Percentiles rank a stretch among this genome's conserved stretches.
These are phyloP conservation scores for Phallus indusiatus DNA, from an alignment of 768 basidiomycete species.

Conservation along the genomic window DNA sequence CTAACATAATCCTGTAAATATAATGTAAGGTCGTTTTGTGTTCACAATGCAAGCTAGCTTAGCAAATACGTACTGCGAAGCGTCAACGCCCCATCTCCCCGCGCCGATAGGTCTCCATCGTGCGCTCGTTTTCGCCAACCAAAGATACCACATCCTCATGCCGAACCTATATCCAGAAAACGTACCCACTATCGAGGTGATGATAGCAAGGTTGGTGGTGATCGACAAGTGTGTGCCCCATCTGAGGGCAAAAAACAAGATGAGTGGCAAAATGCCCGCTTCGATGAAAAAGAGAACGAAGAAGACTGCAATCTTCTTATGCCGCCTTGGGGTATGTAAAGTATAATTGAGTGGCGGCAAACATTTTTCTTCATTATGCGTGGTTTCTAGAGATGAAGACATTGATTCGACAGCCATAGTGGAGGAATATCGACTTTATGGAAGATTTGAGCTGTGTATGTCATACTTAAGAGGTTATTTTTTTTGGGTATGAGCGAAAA, in stretches of 20 bases:
- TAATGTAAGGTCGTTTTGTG: not conserved
- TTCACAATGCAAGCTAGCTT: not conserved
- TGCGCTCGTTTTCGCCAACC: conserved; percentile 16
- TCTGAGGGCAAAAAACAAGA: conserved; percentile 21
- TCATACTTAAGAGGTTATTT: no score
- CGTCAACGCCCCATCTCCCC: conserved; percentile 20
- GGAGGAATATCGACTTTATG: no score
- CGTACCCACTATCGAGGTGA: conserved; percentile 22
- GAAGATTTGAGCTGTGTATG: no score
- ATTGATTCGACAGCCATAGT: no score
- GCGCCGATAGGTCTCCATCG: conserved; percentile 21
- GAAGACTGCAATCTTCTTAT: conserved; percentile 19
- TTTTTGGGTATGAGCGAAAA: no score
- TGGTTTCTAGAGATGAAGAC: no score
- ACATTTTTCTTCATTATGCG: not conserved
- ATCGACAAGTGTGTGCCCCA: conserved; percentile 23
- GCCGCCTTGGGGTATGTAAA: conserved; percentile 14
- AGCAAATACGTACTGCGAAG: conserved; percentile 18
- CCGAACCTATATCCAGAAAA: conserved; percentile 22
- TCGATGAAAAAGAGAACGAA: conserved; percentile 21
- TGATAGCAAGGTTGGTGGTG: conserved; percentile 24
- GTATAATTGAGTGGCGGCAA: conserved; percentile 22
- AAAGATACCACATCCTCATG: conserved; percentile 18
- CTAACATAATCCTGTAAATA: conserved; percentile 12
- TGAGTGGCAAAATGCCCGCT: conserved; percentile 22